Evolutionary conservation across 208 protist genomes (phyloP).

Genomic region (Kentomonas sorsogonicus): DNA sequence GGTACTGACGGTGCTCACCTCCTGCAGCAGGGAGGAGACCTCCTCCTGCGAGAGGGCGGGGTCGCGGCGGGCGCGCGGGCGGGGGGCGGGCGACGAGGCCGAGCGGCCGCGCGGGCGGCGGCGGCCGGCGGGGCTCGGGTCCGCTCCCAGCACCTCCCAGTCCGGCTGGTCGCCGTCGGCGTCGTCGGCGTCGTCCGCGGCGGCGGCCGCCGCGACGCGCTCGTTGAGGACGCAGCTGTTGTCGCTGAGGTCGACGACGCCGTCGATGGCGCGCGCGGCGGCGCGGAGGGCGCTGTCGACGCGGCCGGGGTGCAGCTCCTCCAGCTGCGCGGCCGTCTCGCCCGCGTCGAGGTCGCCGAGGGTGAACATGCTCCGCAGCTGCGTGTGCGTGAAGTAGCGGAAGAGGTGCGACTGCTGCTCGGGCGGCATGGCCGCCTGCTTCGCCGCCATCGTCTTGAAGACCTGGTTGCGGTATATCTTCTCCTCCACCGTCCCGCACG

Average conservation of each 20-base stretch:
- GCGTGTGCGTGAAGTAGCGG: constrained; percentile 80
- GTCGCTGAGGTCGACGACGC: constrained; percentile 66
- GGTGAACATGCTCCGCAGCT: constrained; percentile 81
- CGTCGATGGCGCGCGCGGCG: constrained; percentile 15
- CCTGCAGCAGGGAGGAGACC: not conserved
- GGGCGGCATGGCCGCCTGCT: constrained; percentile 18
- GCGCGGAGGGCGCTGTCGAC: constrained; percentile 18
- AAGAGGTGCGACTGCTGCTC: constrained; percentile 25
- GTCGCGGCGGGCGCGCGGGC: not conserved
- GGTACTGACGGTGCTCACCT: not conserved
- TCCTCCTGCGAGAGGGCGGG: not conserved
- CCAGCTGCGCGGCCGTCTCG: constrained; percentile 69
- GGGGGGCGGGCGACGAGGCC: not conserved
- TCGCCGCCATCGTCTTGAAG: constrained; percentile 90
- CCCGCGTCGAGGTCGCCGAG: constrained; percentile 36
- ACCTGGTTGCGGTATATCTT: constrained; percentile 98
- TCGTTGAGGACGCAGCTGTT: constrained; percentile 55
- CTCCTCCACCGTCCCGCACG: constrained; percentile 96
- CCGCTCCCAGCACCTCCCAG: not conserved
- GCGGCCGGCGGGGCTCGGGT: not conserved
- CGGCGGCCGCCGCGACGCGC: constrained; percentile 20
- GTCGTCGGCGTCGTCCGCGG: constrained; percentile 6
- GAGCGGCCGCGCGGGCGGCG: not conserved
- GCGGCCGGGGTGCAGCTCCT: constrained; percentile 39
- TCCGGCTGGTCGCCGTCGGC: constrained; percentile 1